These are phyloP conservation scores for Aspergillus latus DNA, from an alignment of 2,329 filamentous ascomycete genomes.

Conservation along the genomic window DNA sequence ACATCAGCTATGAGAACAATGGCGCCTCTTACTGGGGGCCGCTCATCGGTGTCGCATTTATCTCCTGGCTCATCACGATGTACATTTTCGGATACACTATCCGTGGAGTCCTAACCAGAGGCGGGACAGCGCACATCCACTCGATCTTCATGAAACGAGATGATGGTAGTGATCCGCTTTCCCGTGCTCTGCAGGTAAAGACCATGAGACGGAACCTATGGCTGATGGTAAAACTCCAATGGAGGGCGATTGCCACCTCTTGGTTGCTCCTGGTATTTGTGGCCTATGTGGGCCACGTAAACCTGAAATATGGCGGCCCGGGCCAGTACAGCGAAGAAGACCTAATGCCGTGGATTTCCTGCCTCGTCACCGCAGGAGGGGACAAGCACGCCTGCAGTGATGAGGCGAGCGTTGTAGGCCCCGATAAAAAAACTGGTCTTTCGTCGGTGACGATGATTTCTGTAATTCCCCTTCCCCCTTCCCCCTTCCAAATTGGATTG, in stretches of 20 bases:
- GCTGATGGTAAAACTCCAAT: slow-evolving; percentile 7
- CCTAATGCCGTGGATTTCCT: slow-evolving; percentile 3
- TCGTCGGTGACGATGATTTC: slow-evolving; percentile 1
- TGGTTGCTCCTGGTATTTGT: slow-evolving; percentile 3
- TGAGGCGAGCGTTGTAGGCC: neutral
- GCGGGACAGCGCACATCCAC: neutral
- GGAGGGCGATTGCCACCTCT: slow-evolving; percentile 4
- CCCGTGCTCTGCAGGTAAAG: neutral
- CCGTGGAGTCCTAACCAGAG: slow-evolving; percentile 1
- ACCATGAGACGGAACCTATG: neutral
- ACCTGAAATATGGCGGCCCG: neutral
- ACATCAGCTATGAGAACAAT: slow-evolving; percentile 5
- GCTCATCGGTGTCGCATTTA: neutral
- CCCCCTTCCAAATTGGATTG: no score
- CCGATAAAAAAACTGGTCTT: neutral
- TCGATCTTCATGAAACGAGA: slow-evolving; percentile 9
- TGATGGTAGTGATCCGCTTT: neutral
- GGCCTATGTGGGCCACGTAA: neutral
- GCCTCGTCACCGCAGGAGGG: neutral
- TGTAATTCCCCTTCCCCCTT: neutral
- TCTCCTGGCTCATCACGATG: slow-evolving; percentile 2
- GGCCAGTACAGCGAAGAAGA: neutral
- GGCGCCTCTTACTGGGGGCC: slow-evolving; percentile 10
- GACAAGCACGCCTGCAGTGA: neutral
- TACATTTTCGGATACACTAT: slow-evolving; percentile 8